phyloP scores from a whole-genome alignment of 306 rosid species.

The Prunus mume region DNA sequence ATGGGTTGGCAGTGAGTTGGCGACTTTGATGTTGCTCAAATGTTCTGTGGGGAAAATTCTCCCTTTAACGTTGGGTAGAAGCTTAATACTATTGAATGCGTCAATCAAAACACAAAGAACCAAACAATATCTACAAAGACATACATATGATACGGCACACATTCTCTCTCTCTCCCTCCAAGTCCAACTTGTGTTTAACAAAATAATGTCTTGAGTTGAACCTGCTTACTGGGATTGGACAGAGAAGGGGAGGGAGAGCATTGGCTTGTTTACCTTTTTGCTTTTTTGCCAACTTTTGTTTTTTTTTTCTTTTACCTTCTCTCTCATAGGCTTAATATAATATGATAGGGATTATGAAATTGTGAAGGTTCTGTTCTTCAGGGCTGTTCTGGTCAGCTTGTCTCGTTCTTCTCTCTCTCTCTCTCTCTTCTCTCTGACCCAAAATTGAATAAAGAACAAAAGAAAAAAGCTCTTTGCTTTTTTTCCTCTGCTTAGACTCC shows the following conservation, averaged over 20 bases:
- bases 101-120: not conserved
- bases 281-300: not conserved
- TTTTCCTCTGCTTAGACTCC: conserved; percentile 10
- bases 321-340: not conserved
- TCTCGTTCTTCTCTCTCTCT: conserved; percentile 2
- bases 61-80: not conserved
- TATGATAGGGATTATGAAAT: not conserved
- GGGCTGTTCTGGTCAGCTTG: conserved; percentile 21
- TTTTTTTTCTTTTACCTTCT: not conserved
- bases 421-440: conserved; percentile 1
- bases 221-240: not conserved
- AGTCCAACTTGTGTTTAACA: not conserved
- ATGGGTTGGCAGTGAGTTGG: conserved; percentile 25
- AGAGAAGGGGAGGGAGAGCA: not conserved
- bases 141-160: too few relatives aligned
- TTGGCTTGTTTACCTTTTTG: not conserved
- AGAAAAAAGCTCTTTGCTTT: conserved; percentile 3
- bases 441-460: not conserved
- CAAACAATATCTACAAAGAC: not conserved
- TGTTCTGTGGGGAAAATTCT: not conserved
- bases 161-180: not conserved
- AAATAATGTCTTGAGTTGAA: not conserved
- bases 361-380: conserved; percentile 22
- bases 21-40: conserved; percentile 5
- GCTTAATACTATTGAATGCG: not conserved